A percentile compares a stretch with the other conserved stretches of the same genome.
These are phyloP conservation scores for Saturnispora bothae DNA, from an alignment of 805 yeast species.

Conservation along the genomic window DNA sequence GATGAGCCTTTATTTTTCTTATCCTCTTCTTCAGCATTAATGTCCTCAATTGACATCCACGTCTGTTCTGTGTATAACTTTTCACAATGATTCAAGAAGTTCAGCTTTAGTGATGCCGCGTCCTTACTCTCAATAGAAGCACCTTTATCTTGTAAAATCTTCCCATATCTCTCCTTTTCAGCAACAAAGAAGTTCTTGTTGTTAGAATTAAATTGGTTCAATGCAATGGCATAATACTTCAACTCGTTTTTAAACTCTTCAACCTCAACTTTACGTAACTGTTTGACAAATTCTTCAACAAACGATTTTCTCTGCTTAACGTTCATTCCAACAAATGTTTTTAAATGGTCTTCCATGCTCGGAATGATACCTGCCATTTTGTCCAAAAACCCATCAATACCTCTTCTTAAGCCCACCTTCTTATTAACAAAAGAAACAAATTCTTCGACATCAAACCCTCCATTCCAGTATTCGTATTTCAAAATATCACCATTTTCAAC, in stretches of 20 bases:
- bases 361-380: slow-evolving; percentile 31
- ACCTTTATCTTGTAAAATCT: slow-evolving; percentile 30
- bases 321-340: slow-evolving; percentile 24
- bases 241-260: slow-evolving; percentile 18
- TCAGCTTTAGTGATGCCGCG: slow-evolving; percentile 39
- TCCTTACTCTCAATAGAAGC: slow-evolving; percentile 37
- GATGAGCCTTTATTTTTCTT: neutral
- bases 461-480: slow-evolving; percentile 27
- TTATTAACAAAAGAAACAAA: slow-evolving; percentile 42
- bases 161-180: slow-evolving; percentile 38
- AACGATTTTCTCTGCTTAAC: slow-evolving; percentile 18
- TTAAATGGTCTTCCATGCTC: slow-evolving; percentile 24
- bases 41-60: slow-evolving; percentile 12
- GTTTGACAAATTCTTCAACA: slow-evolving; percentile 28
- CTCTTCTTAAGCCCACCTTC: slow-evolving; percentile 31
- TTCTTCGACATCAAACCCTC: slow-evolving; percentile 35
- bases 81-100: slow-evolving; percentile 24
- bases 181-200: slow-evolving; percentile 32
- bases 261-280: slow-evolving; percentile 26
- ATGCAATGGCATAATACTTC: slow-evolving; percentile 38
- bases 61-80: slow-evolving; percentile 14
- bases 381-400: slow-evolving; percentile 31
- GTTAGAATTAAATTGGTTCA: slow-evolving; percentile 34
- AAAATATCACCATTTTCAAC: slow-evolving; percentile 32
- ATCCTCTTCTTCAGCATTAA: slow-evolving; percentile 9